These are phyloP conservation scores for Kuraishia capsulata DNA, from an alignment of 805 yeast species.

Conservation along the genomic window DNA sequence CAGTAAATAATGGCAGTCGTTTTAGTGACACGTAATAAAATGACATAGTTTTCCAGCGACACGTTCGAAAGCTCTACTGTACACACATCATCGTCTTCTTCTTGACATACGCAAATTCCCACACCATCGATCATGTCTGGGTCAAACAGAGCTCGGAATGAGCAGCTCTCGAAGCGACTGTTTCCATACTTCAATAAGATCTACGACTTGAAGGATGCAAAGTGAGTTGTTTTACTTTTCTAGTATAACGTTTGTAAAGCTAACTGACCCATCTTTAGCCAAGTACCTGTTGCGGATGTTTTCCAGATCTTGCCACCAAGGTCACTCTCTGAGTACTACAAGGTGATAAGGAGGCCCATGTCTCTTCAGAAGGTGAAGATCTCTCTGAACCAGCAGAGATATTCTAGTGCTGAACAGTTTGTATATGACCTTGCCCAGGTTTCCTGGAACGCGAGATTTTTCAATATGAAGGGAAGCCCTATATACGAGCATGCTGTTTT, in stretches of 20 bases:
- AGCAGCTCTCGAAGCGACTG: slow-evolving; percentile 4
- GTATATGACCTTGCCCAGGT: slow-evolving; percentile 74
- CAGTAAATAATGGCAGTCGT: neutral
- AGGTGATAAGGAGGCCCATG: slow-evolving; percentile 69
- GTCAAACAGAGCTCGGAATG: no score
- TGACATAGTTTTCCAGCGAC: no score
- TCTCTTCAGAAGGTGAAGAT: slow-evolving; percentile 67
- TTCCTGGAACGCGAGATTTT: slow-evolving; percentile 83
- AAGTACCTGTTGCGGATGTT: slow-evolving; percentile 17
- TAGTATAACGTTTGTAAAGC: neutral
- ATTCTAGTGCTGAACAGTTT: slow-evolving; percentile 58
- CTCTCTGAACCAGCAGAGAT: slow-evolving; percentile 42
- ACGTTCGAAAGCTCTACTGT: no score
- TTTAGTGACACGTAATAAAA: no score
- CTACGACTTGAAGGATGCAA: slow-evolving; percentile 14
- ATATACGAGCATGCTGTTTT: slow-evolving; percentile 63
- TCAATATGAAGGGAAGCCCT: slow-evolving; percentile 60
- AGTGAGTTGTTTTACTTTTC: slow-evolving; percentile 2
- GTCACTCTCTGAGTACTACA: slow-evolving; percentile 71
- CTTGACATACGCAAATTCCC: no score
- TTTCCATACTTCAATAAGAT: slow-evolving; percentile 6
- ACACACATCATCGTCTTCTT: no score
- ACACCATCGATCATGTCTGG: no score
- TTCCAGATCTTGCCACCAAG: slow-evolving; percentile 71
- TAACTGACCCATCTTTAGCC: no score